phyloP scores from a whole-genome alignment of 2,329 filamentous ascomycete genomes.

The Hymenoscyphus occultus region DNA sequence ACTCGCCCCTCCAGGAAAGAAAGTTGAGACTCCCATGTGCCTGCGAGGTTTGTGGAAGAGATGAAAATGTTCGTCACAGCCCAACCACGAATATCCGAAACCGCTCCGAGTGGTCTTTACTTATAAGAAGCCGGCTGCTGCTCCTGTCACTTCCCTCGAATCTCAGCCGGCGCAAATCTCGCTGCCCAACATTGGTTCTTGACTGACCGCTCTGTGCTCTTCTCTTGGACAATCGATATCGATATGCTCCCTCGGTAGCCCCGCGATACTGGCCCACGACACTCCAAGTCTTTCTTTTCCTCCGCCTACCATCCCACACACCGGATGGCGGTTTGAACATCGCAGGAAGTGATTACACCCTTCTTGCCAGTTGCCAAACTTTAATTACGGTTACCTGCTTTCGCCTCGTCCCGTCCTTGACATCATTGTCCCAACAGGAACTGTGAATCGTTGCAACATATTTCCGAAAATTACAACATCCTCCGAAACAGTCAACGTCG shows the following conservation, averaged over 20 bases:
- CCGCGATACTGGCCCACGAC: slow-evolving; percentile 23
- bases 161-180: not conserved
- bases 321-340: slow-evolving; percentile 21
- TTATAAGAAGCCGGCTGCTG: not conserved
- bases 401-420: not conserved
- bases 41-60: not conserved
- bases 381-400: not conserved
- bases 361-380: slow-evolving; percentile 17
- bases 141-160: not conserved
- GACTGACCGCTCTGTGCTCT: slow-evolving; percentile 22
- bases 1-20: not conserved
- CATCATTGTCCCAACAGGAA: not conserved
- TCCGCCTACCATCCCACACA: slow-evolving; percentile 9
- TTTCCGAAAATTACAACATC: too few species aligned
- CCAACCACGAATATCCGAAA: not conserved
- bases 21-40: not conserved
- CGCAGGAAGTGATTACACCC: slow-evolving; percentile 22
- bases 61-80: not conserved
- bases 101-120: not conserved
- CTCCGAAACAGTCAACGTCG: not conserved
- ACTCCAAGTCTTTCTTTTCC: slow-evolving; percentile 6
- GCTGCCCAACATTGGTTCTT: not conserved
- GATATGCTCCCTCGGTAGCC: slow-evolving; percentile 33
- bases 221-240: slow-evolving; percentile 21
- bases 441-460: not conserved